Evolutionary conservation across 2,329 filamentous ascomycete species (phyloP).

Genomic region (Arachnomyces sp.): DNA sequence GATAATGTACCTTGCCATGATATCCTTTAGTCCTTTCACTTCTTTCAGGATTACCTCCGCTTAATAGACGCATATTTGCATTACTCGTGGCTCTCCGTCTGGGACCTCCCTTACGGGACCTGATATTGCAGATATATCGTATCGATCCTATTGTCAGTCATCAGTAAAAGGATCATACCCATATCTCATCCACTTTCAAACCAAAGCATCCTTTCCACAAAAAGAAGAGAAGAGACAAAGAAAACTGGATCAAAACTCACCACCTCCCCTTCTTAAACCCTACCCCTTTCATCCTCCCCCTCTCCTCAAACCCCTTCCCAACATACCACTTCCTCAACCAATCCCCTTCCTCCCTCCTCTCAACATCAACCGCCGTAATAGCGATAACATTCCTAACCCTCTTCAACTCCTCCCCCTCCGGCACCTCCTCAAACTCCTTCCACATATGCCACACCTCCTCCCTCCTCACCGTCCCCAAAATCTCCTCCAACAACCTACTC

Average conservation of each 20-base stretch:
- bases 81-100: too few relatives aligned
- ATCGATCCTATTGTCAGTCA: too few relatives aligned
- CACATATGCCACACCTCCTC: constrained; percentile 17
- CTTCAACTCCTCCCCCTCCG: constrained; percentile 8
- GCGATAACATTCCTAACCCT: constrained; percentile 28
- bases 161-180: too few relatives aligned
- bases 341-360: constrained; percentile 23
- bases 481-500: constrained; percentile 20
- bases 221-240: neutral
- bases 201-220: too few relatives aligned
- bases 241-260: constrained; percentile 19
- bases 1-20: too few relatives aligned
- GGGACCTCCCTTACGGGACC: too few relatives aligned
- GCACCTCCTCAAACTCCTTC: constrained; percentile 13
- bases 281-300: constrained; percentile 30
- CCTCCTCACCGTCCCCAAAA: constrained; percentile 22
- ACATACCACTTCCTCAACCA: constrained; percentile 31
- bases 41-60: too few relatives aligned
- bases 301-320: constrained; percentile 31
- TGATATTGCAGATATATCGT: too few relatives aligned
- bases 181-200: too few relatives aligned
- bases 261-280: constrained; percentile 32
- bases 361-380: constrained; percentile 32
- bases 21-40: too few relatives aligned
- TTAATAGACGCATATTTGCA: too few relatives aligned